Conservation (phyloP, 139 green algal species). For the Asterochloris erici region DNA sequence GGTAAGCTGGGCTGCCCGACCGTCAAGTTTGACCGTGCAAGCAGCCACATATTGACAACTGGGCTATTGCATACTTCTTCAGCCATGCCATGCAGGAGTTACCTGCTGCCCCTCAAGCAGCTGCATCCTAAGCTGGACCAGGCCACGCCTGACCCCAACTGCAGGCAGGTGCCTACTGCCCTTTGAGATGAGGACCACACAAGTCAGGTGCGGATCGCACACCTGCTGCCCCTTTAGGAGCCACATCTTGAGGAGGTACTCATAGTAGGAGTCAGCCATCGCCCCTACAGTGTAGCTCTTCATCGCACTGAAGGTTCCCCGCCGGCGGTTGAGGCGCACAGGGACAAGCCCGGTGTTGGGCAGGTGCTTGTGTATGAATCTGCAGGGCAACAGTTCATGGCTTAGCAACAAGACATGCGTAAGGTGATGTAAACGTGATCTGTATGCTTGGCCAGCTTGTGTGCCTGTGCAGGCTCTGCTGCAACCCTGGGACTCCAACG, state of each 20-base stretch:
- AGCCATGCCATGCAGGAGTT: too few species aligned
- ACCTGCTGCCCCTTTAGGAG: constrained; percentile 6
- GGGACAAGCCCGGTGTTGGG: constrained; percentile 14
- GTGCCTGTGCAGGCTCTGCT: not conserved
- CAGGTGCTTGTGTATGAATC: constrained; percentile 1
- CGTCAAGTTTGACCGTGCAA: too few species aligned
- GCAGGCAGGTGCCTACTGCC: too few species aligned
- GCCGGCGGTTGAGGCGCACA: constrained; percentile 18
- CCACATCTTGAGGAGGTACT: constrained; percentile 37
- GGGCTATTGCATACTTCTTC: too few species aligned
- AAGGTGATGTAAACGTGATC: not conserved
- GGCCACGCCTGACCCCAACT: not conserved
- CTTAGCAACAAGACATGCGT: not conserved
- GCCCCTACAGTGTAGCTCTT: constrained; percentile 24
- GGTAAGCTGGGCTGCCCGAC: too few species aligned
- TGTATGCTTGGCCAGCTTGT: not conserved
- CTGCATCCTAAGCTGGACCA: too few species aligned
- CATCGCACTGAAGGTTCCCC: not conserved
- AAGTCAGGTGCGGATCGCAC: not conserved
- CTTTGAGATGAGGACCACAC: not conserved
- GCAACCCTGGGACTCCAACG: not conserved
- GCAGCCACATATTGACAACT: too few species aligned
- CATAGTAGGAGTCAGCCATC: constrained; percentile 37
- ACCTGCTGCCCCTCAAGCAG: too few species aligned
- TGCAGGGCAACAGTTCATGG: not conserved